Evolutionary conservation across 179 eudicot species (phyloP), one percentile per base, ranked within the genome.

Genomic region (Vitellaria paradoxa): DNA sequence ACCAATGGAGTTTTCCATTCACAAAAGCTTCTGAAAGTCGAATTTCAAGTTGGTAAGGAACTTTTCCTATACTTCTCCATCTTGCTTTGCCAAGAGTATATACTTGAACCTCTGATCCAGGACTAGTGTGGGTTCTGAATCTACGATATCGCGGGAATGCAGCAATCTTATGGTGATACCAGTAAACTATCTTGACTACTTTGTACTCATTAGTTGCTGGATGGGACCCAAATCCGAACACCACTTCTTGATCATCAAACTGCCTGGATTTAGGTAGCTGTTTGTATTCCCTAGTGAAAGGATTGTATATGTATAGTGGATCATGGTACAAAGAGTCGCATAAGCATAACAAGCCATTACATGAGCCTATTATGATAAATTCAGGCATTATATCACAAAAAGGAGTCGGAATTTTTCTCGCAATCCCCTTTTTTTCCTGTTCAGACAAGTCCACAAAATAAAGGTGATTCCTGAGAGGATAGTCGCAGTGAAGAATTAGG

Each of bases 311-410:
- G 26, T 23, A 23, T 7, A 75, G 15, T 3, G 62, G 78, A 9
- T 75, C 71, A 9, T 10, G 10, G 13, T 59, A 77, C 5, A 77
- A 68, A 0, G 79, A 62, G 37, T 74, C 71, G 3, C 57, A 72
- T 23, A 83, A 57, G 65, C 83, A 83, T 46, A 83, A 56, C 61
- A 83, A 21, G 11, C 86, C 83, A 59, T 80, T 80, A 49, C 83
- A 80, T 2, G 83, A 83, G 37, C 68, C 81, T 13, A 80, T 50
- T 9, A 83, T 53, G 26, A 20, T 57, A 24, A 77, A 83, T 42
- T 80, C 79, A 3, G 79, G 81, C 86, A 80, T 83, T 20, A 65
- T 52, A 9, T n/a, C 50, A 37, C 76, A 68, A 56, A 80, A 80
- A 26, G 86, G 86, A 3, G 52, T 67, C 5, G 45, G 23, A 66